These are phyloP conservation scores for Neofusicoccum laricinum DNA, from an alignment of 2,329 filamentous ascomycete genomes.

Conservation along the genomic window DNA sequence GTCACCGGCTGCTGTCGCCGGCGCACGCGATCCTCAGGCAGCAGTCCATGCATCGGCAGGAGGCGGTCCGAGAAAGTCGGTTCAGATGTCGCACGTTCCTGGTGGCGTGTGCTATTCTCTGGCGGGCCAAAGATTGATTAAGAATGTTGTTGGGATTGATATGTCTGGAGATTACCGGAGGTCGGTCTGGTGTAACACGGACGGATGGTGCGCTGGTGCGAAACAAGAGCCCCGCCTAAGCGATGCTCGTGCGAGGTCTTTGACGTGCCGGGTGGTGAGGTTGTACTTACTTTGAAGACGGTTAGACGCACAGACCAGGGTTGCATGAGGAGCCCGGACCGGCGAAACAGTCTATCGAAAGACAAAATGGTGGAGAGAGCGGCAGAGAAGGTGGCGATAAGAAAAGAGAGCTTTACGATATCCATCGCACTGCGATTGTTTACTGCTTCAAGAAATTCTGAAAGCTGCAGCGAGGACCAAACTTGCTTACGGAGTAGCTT, in stretches of 20 bases:
- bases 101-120: not conserved
- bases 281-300: not conserved
- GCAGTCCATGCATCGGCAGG: not conserved
- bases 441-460: too few relatives aligned
- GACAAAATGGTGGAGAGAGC: not conserved
- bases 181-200: not conserved
- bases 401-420: not conserved
- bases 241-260: not conserved
- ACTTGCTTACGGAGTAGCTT: not conserved
- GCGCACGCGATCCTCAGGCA: not conserved
- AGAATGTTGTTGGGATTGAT: not conserved
- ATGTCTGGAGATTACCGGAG: not conserved
- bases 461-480: too few relatives aligned
- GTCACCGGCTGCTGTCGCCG: too few relatives aligned
- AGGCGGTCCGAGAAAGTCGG: not conserved
- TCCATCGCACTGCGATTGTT: too few relatives aligned
- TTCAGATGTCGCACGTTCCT: not conserved
- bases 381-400: too few relatives aligned
- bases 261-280: not conserved
- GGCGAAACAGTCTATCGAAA: not conserved
- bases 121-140: too few relatives aligned
- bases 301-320: not conserved
- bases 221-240: not conserved
- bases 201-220: conserved; percentile 8
- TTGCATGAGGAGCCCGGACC: not conserved